phyloP scores from a whole-genome alignment of 257 asterid genomes.

The Nicotiana obtusifolia region DNA sequence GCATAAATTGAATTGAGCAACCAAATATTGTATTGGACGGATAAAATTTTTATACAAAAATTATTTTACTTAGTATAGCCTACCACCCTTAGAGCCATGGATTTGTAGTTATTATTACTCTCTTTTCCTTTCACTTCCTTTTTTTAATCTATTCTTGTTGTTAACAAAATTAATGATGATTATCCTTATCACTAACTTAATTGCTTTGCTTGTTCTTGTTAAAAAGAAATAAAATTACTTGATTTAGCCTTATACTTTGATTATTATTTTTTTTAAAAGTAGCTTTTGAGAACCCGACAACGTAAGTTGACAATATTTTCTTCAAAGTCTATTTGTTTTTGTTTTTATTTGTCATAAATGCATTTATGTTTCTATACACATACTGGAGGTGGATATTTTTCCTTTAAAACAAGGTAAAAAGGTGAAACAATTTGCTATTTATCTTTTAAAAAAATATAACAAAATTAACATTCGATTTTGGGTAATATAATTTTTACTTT shows the following conservation, averaged over 20 bases:
- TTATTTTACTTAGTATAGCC: too few relatives aligned
- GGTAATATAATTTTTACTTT: background rate
- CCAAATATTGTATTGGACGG: too few relatives aligned
- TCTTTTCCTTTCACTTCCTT: background rate
- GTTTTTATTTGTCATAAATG: background rate
- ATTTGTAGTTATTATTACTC: background rate
- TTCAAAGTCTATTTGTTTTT: background rate
- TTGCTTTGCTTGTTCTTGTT: background rate
- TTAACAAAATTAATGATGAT: background rate
- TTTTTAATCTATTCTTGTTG: background rate
- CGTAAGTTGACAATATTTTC: background rate
- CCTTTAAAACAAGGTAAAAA: background rate
- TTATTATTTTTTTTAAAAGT: background rate
- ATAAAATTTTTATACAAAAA: too few relatives aligned
- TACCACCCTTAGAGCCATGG: too few relatives aligned
- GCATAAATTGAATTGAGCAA: too few relatives aligned
- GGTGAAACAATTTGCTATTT: background rate
- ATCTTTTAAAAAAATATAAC: background rate
- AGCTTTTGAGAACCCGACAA: background rate
- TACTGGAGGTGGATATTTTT: background rate
- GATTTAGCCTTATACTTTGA: background rate
- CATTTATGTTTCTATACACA: background rate
- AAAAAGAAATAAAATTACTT: background rate
- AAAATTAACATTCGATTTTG: background rate
- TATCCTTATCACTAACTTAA: background rate